Evolutionary conservation across 2,329 filamentous ascomycete genomes (phyloP), one percentile per base, ranked within the genome.

Genomic region (Trichoderma oligosporum): DNA sequence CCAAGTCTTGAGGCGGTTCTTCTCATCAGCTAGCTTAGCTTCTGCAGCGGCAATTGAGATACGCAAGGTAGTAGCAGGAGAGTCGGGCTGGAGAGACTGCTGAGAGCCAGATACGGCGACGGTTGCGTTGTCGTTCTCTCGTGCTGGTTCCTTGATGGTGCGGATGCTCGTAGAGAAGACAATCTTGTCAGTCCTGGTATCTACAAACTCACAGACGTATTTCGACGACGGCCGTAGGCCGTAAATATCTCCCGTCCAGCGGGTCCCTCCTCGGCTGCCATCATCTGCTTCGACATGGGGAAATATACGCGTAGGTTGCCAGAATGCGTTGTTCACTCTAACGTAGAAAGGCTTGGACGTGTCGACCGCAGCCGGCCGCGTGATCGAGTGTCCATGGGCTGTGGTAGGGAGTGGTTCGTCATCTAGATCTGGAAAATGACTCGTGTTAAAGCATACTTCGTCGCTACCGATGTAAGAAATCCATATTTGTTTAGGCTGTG

Each of bases 401-500:
- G 62, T 61, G 25, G 64, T 35, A 11, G 25, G 44, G 9, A 59
- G 53, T 20, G 41, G 42, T 7, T 66, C 65, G 65, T 76, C 71
- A 59, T 72, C 71, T 48, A 74, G 70, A 46, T 78, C 73, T 8
- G 78, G 74, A 64, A 87, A 88, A 68, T 82, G 78, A 71, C 85
- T 88, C 18, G 86, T 88, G 71, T 81, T 86, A 73, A 92, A 92
- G 73, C 82, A 86, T 62, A 92, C 83, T 70, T 91, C 87, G 65
- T 89, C 88, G 68, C 86, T 84, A 18, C 87, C 87, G 65, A 93
- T 84, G 69, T 91, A 88, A 60, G 85, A 87, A 67, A 92, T 88
- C 87, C 88, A 92, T 68, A 92, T 86, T 69, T 88, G 84, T 64
- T 85, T 82, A 44, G 84, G 82, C 68, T 88, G 82, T 44, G 78